These are phyloP conservation scores for Avena atlantica DNA, from an alignment of 176 grass and related monocot species.

Conservation along the genomic window DNA sequence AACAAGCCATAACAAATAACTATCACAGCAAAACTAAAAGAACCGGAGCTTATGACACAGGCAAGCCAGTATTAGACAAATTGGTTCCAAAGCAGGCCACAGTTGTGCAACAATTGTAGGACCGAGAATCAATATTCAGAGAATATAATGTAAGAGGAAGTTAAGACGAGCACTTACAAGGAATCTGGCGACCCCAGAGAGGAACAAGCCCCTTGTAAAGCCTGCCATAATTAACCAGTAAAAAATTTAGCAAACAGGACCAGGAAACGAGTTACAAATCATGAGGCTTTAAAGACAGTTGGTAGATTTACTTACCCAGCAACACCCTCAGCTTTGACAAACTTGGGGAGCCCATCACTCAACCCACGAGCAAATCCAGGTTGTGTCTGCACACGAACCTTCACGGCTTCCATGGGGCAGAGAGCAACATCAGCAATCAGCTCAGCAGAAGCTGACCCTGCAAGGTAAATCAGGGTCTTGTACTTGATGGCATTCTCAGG, in stretches of 20 bases:
- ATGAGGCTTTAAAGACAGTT: background rate
- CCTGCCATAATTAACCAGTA: conserved; percentile 47
- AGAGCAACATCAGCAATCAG: conserved; percentile 98
- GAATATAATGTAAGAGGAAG: background rate
- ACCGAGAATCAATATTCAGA: background rate
- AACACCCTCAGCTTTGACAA: conserved; percentile 81
- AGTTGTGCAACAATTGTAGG: background rate
- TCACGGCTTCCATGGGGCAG: conserved; percentile 96
- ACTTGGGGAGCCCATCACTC: conserved; percentile 95
- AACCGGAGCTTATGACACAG: background rate
- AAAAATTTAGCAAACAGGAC: background rate
- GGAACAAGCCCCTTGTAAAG: conserved; percentile 93
- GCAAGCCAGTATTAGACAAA: background rate
- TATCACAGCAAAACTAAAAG: background rate
- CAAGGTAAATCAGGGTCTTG: conserved; percentile 98
- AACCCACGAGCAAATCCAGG: conserved; percentile 93
- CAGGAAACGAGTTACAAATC: background rate
- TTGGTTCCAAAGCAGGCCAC: background rate
- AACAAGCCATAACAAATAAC: background rate
- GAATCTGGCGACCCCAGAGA: conserved; percentile 90
- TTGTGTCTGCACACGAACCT: conserved; percentile 97
- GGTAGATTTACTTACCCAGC: conserved; percentile 58
- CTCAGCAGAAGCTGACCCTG: conserved; percentile 96
- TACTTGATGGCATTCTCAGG: conserved; percentile 90
- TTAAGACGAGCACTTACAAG: conserved; percentile 59